Evolutionary conservation across 805 yeast genomes (phyloP).

Genomic region (Candida namnaoensis): DNA sequence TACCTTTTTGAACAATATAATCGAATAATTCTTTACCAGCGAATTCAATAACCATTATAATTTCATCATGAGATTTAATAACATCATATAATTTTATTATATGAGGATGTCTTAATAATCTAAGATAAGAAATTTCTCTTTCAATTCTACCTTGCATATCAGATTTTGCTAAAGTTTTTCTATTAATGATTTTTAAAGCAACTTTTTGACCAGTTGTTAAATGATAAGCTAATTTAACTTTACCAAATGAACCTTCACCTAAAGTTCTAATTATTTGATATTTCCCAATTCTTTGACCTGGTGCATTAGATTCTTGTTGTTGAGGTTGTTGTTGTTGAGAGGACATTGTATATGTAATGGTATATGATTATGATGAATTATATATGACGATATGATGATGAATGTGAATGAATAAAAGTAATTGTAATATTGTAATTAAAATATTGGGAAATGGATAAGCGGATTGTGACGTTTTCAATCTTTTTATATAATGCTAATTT

Average conservation of each 20-base stretch:
- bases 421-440: too few relatives aligned
- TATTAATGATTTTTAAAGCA: constrained; percentile 86
- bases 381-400: too few relatives aligned
- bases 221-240: constrained; percentile 87
- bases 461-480: too few relatives aligned
- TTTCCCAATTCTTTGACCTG: constrained; percentile 64
- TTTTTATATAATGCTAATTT: too few relatives aligned
- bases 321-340: constrained; percentile 7
- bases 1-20: constrained; percentile 88
- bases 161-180: constrained; percentile 85
- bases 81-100: constrained; percentile 94
- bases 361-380: too few relatives aligned
- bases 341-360: too few relatives aligned
- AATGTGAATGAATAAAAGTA: too few relatives aligned
- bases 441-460: too few relatives aligned
- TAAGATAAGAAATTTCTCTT: constrained; percentile 83
- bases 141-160: constrained; percentile 98
- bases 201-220: constrained; percentile 86
- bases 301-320: constrained; percentile 15
- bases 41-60: constrained; percentile 93
- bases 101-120: constrained; percentile 90
- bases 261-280: constrained; percentile 88
- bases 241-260: constrained; percentile 96
- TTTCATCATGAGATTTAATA: constrained; percentile 89
- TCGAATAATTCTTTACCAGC: constrained; percentile 97